These are phyloP conservation scores for Candida insectorum DNA, from an alignment of 805 yeast genomes.

Conservation along the genomic window DNA sequence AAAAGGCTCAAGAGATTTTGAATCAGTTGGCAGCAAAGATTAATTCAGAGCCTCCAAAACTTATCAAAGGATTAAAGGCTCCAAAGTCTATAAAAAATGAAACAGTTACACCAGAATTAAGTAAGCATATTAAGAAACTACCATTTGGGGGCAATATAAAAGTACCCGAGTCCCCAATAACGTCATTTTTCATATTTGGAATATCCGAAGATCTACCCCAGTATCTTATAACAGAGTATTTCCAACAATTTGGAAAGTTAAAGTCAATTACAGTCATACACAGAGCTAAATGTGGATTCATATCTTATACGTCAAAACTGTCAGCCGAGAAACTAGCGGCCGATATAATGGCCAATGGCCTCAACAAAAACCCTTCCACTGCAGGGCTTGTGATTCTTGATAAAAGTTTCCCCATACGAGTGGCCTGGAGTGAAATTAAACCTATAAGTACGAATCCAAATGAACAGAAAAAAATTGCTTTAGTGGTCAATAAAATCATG, in stretches of 20 bases:
- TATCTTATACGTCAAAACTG: constrained; percentile 47
- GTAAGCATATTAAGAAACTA: constrained; percentile 53
- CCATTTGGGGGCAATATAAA: constrained; percentile 64
- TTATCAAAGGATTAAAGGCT: not conserved
- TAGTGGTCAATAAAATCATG: constrained; percentile 52
- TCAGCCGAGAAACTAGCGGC: constrained; percentile 47
- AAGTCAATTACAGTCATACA: constrained; percentile 51
- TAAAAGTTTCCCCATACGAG: constrained; percentile 43
- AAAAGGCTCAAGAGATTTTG: constrained; percentile 49
- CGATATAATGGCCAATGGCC: constrained; percentile 19
- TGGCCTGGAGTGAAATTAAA: constrained; percentile 53
- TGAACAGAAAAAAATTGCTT: constrained; percentile 47
- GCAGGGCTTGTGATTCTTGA: constrained; percentile 33
- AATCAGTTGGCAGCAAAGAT: constrained; percentile 37
- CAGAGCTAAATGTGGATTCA: constrained; percentile 60
- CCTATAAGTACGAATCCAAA: constrained; percentile 38
- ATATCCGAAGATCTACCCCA: constrained; percentile 65
- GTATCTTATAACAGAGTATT: constrained; percentile 51
- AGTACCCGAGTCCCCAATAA: constrained; percentile 39
- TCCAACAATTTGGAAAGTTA: constrained; percentile 43
- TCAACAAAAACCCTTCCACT: constrained; percentile 21
- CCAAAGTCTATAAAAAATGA: not conserved
- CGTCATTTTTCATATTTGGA: constrained; percentile 74
- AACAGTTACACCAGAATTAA: constrained; percentile 32
- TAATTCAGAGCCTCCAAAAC: too few relatives aligned